These are phyloP conservation scores for Chlorella sp. DNA, from an alignment of 139 green algal genomes.

Conservation along the genomic window DNA sequence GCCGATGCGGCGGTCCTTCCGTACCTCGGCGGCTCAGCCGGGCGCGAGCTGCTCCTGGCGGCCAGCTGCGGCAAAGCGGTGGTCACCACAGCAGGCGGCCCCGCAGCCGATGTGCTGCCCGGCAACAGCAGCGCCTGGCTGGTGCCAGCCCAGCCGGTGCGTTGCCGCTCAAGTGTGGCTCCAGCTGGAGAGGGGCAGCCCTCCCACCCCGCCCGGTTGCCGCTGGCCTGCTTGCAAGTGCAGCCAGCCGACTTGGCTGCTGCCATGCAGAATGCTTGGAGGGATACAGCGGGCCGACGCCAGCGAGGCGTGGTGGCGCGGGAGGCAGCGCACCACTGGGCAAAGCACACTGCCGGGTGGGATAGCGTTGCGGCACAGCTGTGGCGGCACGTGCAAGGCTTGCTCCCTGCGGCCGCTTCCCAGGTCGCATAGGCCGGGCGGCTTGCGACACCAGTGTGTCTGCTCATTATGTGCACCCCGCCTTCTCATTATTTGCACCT, in stretches of 20 bases:
- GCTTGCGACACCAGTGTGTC: too few species aligned
- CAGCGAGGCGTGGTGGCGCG: not conserved
- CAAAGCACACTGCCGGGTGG: not conserved
- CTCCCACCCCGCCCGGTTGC: not conserved
- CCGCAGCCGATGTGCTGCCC: not conserved
- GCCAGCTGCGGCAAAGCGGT: not conserved
- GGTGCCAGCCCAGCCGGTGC: not conserved
- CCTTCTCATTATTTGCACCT: too few species aligned
- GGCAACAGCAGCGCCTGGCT: not conserved
- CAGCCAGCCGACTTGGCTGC: not conserved
- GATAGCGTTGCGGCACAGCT: not conserved
- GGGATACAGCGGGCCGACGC: not conserved
- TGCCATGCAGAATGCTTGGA: not conserved
- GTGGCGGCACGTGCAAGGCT: not conserved
- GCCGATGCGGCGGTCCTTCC: not conserved
- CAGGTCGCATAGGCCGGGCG: not conserved
- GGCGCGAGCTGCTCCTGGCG: not conserved
- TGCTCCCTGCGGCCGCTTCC: not conserved
- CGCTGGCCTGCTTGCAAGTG: not conserved
- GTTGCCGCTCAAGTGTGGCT: not conserved
- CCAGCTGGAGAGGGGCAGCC: not conserved
- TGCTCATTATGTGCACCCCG: too few species aligned
- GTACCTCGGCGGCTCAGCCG: not conserved
- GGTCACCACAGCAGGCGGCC: not conserved
- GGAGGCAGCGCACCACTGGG: not conserved